These are phyloP conservation scores for Cladosporium sp. DNA, from an alignment of 2,329 filamentous ascomycete genomes.

Conservation along the genomic window DNA sequence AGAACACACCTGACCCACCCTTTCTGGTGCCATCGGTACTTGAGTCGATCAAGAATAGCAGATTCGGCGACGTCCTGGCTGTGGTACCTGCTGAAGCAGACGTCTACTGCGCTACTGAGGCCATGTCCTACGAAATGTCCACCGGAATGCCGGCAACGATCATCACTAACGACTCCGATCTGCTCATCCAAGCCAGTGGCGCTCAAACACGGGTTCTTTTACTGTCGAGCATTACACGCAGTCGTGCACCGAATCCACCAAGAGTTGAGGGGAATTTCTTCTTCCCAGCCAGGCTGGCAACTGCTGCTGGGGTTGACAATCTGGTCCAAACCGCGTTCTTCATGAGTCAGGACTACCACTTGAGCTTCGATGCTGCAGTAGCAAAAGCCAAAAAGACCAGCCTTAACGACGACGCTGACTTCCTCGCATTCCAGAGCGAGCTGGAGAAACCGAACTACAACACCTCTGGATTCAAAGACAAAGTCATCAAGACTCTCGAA, in stretches of 20 bases:
- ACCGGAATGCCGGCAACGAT: conserved; percentile 45
- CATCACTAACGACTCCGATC: conserved; percentile 84
- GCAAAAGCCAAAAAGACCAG: conserved; percentile 1
- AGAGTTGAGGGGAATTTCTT: conserved; percentile 30
- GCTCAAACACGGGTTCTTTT: conserved; percentile 63
- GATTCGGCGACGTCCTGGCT: conserved; percentile 45
- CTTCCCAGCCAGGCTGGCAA: conserved; percentile 47
- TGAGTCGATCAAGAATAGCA: conserved; percentile 59
- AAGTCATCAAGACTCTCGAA: conserved; percentile 20
- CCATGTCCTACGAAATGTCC: conserved; percentile 50
- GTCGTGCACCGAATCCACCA: conserved; percentile 55
- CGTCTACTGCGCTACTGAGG: conserved; percentile 68
- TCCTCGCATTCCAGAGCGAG: conserved; percentile 18
- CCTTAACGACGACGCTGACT: not conserved
- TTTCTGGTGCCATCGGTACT: conserved; percentile 79
- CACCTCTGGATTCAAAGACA: not conserved
- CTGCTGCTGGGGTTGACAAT: conserved; percentile 42
- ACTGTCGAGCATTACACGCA: conserved; percentile 43
- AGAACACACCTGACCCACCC: conserved; percentile 54
- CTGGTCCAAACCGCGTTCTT: conserved; percentile 44
- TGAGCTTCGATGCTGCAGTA: conserved; percentile 27
- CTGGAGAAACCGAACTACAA: conserved; percentile 19
- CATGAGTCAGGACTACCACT: conserved; percentile 37
- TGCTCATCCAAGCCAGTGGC: conserved; percentile 73
- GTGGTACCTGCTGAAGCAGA: conserved; percentile 87